phyloP scores from a whole-genome alignment of 306 rosid genomes.

The Dalbergia cochinchinensis region DNA sequence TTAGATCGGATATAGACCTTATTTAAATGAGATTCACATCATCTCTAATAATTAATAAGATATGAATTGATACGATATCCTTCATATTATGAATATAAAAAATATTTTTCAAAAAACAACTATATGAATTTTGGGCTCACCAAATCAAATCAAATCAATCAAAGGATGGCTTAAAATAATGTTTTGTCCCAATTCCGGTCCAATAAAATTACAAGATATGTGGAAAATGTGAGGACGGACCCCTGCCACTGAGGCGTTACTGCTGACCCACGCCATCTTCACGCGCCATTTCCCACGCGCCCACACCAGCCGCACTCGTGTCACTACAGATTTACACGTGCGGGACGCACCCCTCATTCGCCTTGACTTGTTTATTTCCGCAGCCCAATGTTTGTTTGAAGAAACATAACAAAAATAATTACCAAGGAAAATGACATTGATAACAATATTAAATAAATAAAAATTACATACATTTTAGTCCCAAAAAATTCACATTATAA shows the following conservation, averaged over 20 bases:
- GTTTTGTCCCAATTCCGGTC: neutral
- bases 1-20: too few relatives aligned
- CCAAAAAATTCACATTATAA: too few relatives aligned
- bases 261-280: slow-evolving; percentile 40
- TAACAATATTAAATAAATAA: neutral
- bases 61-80: too few relatives aligned
- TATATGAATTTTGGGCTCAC: too few relatives aligned
- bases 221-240: slow-evolving; percentile 43
- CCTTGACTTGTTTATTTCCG: slow-evolving; percentile 39
- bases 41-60: too few relatives aligned
- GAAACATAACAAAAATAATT: neutral
- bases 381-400: neutral
- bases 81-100: too few relatives aligned
- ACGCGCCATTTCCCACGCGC: slow-evolving; percentile 47
- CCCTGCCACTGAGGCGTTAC: slow-evolving; percentile 34
- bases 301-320: neutral
- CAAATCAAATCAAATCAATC: neutral
- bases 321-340: slow-evolving; percentile 39
- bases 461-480: too few relatives aligned
- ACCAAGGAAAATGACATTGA: neutral
- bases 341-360: slow-evolving; percentile 29
- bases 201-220: slow-evolving; percentile 3
- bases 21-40: too few relatives aligned
- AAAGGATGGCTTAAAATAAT: neutral
- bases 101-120: too few relatives aligned